Evolutionary conservation across 306 rosid species (phyloP).

Genomic region (Datisca glomerata): DNA sequence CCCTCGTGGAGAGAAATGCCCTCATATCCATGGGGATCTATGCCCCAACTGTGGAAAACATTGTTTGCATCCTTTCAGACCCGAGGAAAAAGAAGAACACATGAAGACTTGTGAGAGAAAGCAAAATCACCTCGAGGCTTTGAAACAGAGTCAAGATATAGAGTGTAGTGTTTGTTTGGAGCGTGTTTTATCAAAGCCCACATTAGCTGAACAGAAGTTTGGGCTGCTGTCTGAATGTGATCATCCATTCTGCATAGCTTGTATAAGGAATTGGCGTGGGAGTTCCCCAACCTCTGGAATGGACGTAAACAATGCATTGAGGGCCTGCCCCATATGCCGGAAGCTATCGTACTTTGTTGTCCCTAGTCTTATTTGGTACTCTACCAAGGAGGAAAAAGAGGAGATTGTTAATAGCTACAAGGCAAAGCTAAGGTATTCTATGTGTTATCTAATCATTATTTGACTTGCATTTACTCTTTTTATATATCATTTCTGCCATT

Average conservation of each 20-base stretch:
- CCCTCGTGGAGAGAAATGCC: conserved; percentile 80
- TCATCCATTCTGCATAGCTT: conserved; percentile 91
- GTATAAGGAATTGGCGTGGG: conserved; percentile 97
- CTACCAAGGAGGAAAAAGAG: conserved; percentile 63
- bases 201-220: conserved; percentile 75
- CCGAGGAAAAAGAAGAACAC: conserved; percentile 85
- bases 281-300: conserved; percentile 81
- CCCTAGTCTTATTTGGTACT: conserved; percentile 96
- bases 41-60: conserved; percentile 80
- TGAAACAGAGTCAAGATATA: conserved; percentile 83
- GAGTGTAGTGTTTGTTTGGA: conserved; percentile 98
- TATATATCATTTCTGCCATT: not conserved
- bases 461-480: no score
- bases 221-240: conserved; percentile 94
- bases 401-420: conserved; percentile 88
- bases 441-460: no score
- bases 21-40: conserved; percentile 79
- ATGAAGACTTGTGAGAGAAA: conserved; percentile 50
- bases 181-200: conserved; percentile 76
- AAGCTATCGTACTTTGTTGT: conserved; percentile 86
- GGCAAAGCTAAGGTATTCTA: conserved; percentile 85
- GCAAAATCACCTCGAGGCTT: conserved; percentile 73
- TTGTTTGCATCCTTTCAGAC: conserved; percentile 85
- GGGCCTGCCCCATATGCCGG: conserved; percentile 95
- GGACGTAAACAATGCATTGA: conserved; percentile 79